A percentile compares a stretch with the other conserved stretches of the same genome.
phyloP scores from a whole-genome alignment of 495 filamentous ascomycete species.

The Aspergillus sclerotiicarbonarius region DNA sequence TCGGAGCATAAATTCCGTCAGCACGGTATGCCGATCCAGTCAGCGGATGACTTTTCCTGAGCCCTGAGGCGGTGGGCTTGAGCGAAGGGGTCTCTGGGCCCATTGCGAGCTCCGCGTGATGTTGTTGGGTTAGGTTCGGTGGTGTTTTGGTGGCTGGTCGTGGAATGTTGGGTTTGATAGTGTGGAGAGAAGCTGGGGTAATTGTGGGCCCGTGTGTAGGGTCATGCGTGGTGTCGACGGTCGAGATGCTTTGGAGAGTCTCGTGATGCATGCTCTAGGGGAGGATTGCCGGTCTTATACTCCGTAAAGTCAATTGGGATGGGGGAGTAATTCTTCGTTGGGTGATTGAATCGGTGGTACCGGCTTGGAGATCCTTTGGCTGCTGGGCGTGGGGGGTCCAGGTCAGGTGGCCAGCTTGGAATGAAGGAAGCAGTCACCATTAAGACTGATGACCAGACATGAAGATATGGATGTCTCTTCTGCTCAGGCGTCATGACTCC shows the following conservation, averaged over 20 bases:
- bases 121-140: background rate
- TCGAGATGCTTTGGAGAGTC: background rate
- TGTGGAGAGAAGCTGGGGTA: constrained; percentile 3
- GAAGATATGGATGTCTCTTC: background rate
- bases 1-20: constrained; percentile 1
- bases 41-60: background rate
- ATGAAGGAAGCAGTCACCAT: too few relatives aligned
- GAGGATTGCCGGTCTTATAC: too few relatives aligned
- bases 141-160: background rate
- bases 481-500: background rate
- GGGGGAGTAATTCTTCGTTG: too few relatives aligned
- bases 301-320: too few relatives aligned
- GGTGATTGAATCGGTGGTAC: too few relatives aligned
- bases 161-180: background rate
- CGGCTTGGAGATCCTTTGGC: too few relatives aligned
- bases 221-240: too few relatives aligned
- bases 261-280: background rate
- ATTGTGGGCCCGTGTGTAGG: constrained; percentile 1
- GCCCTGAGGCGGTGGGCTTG: background rate
- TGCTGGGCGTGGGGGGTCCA: too few relatives aligned
- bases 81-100: too few relatives aligned
- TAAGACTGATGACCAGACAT: too few relatives aligned
- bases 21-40: constrained; percentile 7
- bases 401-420: too few relatives aligned
- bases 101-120: background rate